Evolutionary conservation across 441 rosid genomes (phyloP).

Genomic region (Croton setiger): DNA sequence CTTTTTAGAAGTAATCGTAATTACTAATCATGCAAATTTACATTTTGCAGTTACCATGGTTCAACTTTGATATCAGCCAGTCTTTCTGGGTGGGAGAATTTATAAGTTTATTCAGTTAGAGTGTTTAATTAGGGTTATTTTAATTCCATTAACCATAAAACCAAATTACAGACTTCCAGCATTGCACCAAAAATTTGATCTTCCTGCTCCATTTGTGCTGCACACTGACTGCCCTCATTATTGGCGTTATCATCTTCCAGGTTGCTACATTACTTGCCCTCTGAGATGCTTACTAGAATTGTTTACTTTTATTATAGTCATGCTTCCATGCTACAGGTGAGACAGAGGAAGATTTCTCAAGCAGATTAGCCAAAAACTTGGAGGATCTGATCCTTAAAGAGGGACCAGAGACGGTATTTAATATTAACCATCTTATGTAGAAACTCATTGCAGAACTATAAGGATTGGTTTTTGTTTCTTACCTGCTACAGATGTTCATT

Average conservation of each 20-base stretch:
- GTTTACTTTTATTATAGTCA: slow-evolving; percentile 16
- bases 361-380: slow-evolving; percentile 82
- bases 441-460: slow-evolving; percentile 14
- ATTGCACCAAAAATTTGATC: slow-evolving; percentile 89
- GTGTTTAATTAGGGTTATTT: slow-evolving; percentile 11
- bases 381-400: slow-evolving; percentile 91
- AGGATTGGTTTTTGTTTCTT: slow-evolving; percentile 20
- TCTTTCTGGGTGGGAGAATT: slow-evolving; percentile 71
- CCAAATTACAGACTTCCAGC: slow-evolving; percentile 63
- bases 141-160: slow-evolving; percentile 7
- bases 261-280: slow-evolving; percentile 28
- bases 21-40: slow-evolving; percentile 18
- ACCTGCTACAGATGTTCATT: slow-evolving; percentile 22
- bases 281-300: slow-evolving; percentile 14
- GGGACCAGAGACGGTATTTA: slow-evolving; percentile 89
- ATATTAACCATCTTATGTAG: background rate
- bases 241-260: slow-evolving; percentile 94
- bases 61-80: slow-evolving; percentile 94
- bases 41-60: slow-evolving; percentile 74
- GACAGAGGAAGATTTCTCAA: slow-evolving; percentile 91
- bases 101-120: slow-evolving; percentile 2
- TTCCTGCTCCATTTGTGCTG: slow-evolving; percentile 91
- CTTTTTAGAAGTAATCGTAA: slow-evolving; percentile 5
- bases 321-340: slow-evolving; percentile 52
- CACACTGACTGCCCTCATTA: slow-evolving; percentile 99